Evolutionary conservation across 2,329 filamentous ascomycete genomes (phyloP), one percentile per base, ranked within the genome.

Genomic region (Fusarium guadeloupense): DNA sequence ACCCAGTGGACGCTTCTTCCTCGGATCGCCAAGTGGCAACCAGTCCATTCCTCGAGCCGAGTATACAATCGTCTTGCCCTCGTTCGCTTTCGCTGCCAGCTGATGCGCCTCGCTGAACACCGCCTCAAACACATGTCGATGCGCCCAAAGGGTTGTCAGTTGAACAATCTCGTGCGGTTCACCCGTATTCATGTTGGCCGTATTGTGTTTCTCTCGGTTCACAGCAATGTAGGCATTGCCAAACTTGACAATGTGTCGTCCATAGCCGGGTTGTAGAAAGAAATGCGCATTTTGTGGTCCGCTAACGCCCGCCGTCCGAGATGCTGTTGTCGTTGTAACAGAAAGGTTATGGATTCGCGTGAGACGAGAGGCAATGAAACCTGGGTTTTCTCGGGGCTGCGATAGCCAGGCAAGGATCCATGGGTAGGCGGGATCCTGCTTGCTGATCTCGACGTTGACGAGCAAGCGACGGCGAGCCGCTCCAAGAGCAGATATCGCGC

Each of bases 331-430:
- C 45, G 81, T 89, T 54, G 78, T 80, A 56, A 86, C 83, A 12
- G 83, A 84, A 2, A 86, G 77, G 68, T 88, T 83, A 66, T 87
- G 84, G 65, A 86, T 82, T 66, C 84, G 80, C 6, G 85, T 88
- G 46, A 89, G 73, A 34, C 81, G 82, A 25, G 79, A 83, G 17
- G 82, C 81, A 30, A 89, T 77, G 71, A 83, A 89, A 59, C 82
- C 91, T 67, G 70, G 80, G 71, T 81, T 76, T 49, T 87, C 83
- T 45, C 93, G 91, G 64, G 92, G 92, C 51, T 92, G 85, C 7
- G 93, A 93, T 74, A 99, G 90, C 93, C 95, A 99, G 64, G 93
- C 89, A 9, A 99, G 83, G 35, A 99, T 87, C 94, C 93, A 98
- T 34, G 88, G 88, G 74, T 98, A 99, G 2, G 94, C 93, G 38